Percentiles rank a stretch among this genome's conserved stretches.
Evolutionary conservation across 2,329 filamentous ascomycete species (phyloP).

Genomic region (Colletotrichum abscissum): DNA sequence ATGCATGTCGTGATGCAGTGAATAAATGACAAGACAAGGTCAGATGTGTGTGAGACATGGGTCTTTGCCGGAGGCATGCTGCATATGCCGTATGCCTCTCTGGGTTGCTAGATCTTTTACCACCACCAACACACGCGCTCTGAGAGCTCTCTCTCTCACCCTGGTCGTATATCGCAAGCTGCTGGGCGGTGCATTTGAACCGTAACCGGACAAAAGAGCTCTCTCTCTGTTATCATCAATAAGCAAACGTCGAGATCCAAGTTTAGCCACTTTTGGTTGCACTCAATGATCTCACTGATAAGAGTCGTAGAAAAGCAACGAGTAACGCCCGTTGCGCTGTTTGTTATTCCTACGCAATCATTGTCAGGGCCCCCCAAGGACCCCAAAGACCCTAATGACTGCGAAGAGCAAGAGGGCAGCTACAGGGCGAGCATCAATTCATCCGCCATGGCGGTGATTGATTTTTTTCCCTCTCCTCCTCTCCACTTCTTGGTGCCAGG

Average conservation of each 20-base stretch:
- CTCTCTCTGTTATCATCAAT: conserved; percentile 26
- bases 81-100: conserved; percentile 27
- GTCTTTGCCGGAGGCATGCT: conserved; percentile 23
- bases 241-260: conserved; percentile 3
- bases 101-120: not conserved
- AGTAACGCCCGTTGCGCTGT: not conserved
- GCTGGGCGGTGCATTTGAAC: not conserved
- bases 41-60: conserved; percentile 13
- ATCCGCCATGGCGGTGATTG: not conserved
- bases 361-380: not conserved
- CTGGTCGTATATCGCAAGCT: not conserved
- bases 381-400: not conserved
- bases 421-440: not conserved
- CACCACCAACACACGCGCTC: not conserved
- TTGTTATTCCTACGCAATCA: not conserved
- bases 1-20: conserved; percentile 15
- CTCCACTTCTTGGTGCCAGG: not conserved
- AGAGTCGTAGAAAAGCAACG: conserved; percentile 22
- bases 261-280: not conserved
- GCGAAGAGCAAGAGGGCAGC: not conserved
- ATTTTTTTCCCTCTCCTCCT: not conserved
- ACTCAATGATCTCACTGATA: conserved; percentile 22
- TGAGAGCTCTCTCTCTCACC: not conserved
- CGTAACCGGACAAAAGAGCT: not conserved
- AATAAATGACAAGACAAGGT: not conserved